phyloP scores from a whole-genome alignment of 1,139 yeast genomes.

The Wickerhamomyces sp. region DNA sequence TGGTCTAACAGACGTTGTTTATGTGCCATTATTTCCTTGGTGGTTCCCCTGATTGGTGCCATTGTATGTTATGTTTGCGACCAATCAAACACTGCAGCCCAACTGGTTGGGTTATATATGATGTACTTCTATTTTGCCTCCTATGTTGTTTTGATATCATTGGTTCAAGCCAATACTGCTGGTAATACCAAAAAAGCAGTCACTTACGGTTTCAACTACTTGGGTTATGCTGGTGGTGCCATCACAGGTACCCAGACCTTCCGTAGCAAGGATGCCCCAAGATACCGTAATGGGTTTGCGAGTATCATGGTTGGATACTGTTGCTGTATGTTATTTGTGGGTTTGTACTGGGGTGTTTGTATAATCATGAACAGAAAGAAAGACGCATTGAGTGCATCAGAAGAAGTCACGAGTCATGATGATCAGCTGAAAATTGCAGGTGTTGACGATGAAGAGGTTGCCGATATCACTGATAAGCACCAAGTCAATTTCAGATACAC shows the following conservation, averaged over 20 bases:
- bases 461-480: constrained; percentile 29
- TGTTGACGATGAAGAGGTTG: constrained; percentile 23
- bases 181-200: constrained; percentile 47
- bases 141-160: constrained; percentile 43
- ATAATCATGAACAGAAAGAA: constrained; percentile 24
- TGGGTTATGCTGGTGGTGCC: constrained; percentile 57
- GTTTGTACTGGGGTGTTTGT: constrained; percentile 28
- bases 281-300: constrained; percentile 38
- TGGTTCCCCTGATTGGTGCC: constrained; percentile 32
- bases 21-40: constrained; percentile 34
- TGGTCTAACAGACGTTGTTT: constrained; percentile 24
- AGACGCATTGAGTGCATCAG: constrained; percentile 7
- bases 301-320: constrained; percentile 29
- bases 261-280: constrained; percentile 44
- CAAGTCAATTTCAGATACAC: constrained; percentile 28
- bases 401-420: background rate
- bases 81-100: constrained; percentile 27
- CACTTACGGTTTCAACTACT: constrained; percentile 37
- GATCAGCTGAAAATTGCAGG: constrained; percentile 9
- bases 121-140: constrained; percentile 31
- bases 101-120: constrained; percentile 19
- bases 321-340: constrained; percentile 28
- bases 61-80: constrained; percentile 26
- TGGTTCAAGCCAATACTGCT: constrained; percentile 49
- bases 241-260: constrained; percentile 57